These are phyloP conservation scores for Trichopus zeylanicus DNA, from an alignment of 116 monocot species.

Conservation along the genomic window DNA sequence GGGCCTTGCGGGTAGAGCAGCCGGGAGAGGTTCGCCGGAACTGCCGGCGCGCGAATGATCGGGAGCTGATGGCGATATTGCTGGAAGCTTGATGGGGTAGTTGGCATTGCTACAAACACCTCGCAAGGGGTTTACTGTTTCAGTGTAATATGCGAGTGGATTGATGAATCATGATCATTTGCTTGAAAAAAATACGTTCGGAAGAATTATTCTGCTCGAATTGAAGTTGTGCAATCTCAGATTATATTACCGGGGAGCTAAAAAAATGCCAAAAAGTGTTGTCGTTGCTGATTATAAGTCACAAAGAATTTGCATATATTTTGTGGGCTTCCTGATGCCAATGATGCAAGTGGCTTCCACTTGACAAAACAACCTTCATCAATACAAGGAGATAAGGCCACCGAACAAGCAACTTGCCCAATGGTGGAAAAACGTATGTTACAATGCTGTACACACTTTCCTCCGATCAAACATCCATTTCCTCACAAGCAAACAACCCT, in stretches of 20 bases:
- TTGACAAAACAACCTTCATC: neutral
- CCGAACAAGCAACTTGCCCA: neutral
- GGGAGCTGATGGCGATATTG: neutral
- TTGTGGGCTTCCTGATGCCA: neutral
- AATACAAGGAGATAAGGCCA: neutral
- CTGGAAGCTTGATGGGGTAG: neutral
- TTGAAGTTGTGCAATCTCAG: too few relatives aligned
- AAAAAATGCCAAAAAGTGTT: neutral
- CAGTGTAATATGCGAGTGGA: neutral
- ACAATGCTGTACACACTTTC: too few relatives aligned
- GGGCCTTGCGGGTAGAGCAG: slow-evolving; percentile 39
- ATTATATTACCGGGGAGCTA: too few relatives aligned
- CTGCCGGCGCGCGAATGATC: slow-evolving; percentile 7
- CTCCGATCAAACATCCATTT: too few relatives aligned
- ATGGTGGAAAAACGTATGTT: neutral
- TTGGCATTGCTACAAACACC: too few relatives aligned
- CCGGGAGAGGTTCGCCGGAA: slow-evolving; percentile 60
- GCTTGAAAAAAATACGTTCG: too few relatives aligned
- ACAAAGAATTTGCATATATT: too few relatives aligned
- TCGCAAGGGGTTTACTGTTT: neutral
- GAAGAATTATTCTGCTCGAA: too few relatives aligned
- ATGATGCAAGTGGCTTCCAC: neutral
- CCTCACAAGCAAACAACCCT: too few relatives aligned
- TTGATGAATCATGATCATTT: neutral
- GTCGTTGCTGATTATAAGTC: neutral